A percentile compares a stretch with the other conserved stretches of the same genome.
These are phyloP conservation scores for Colletotrichum agaves DNA, from an alignment of 2,329 filamentous ascomycete genomes.

Conservation along the genomic window DNA sequence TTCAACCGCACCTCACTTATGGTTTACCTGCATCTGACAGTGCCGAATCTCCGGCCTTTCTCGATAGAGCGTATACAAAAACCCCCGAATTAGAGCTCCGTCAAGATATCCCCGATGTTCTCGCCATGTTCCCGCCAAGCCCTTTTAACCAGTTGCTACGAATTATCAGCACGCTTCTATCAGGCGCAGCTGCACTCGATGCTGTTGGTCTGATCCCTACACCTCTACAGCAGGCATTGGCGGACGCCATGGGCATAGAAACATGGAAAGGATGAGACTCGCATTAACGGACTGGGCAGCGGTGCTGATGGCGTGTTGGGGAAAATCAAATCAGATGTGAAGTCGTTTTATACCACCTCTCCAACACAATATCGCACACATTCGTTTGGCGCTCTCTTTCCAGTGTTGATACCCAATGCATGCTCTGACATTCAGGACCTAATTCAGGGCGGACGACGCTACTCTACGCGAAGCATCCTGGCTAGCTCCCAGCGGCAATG, in stretches of 20 bases:
- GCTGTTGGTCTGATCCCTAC: constrained; percentile 15
- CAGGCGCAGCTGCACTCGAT: constrained; percentile 26
- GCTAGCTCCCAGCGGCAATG: background rate
- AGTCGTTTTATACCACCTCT: too few species aligned
- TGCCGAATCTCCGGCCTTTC: background rate
- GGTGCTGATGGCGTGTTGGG: too few species aligned
- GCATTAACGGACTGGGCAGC: too few species aligned
- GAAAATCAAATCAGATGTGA: too few species aligned
- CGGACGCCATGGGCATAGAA: constrained; percentile 38
- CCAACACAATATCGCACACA: too few species aligned
- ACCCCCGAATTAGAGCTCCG: background rate
- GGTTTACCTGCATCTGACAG: background rate
- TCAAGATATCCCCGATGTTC: constrained; percentile 21
- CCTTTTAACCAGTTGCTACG: constrained; percentile 28
- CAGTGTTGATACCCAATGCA: too few species aligned
- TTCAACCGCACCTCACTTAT: too few species aligned
- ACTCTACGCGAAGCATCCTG: background rate
- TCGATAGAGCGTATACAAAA: background rate
- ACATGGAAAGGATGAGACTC: constrained; percentile 38
- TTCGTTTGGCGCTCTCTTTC: too few species aligned
- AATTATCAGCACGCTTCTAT: constrained; percentile 28
- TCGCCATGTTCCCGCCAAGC: constrained; percentile 25
- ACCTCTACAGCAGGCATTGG: constrained; percentile 35
- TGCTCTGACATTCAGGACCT: too few species aligned
- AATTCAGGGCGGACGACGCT: background rate